These are phyloP conservation scores for Euphorbia tirucalli DNA, from an alignment of 345 rosid species.

Conservation along the genomic window DNA sequence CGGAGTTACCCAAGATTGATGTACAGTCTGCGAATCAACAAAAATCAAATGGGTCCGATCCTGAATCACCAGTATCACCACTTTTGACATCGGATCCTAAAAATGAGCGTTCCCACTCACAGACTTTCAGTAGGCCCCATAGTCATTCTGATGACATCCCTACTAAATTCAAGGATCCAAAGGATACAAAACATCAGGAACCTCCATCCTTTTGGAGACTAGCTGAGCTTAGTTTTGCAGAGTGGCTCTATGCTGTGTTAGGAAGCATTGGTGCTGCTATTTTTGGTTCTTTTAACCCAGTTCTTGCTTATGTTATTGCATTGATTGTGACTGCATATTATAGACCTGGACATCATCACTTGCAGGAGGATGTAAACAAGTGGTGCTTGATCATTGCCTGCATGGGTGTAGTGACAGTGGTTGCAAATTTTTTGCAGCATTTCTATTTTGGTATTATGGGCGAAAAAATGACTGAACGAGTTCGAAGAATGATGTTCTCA, in stretches of 20 bases:
- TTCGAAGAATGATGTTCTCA: slow-evolving; percentile 99
- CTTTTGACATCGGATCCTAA: slow-evolving; percentile 91
- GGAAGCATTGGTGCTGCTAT: slow-evolving; percentile 99
- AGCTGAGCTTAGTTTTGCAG: slow-evolving; percentile 92
- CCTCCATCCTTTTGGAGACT: slow-evolving; percentile 89
- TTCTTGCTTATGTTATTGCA: slow-evolving; percentile 90
- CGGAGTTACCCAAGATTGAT: slow-evolving; percentile 91
- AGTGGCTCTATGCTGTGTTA: slow-evolving; percentile 96
- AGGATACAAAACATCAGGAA: slow-evolving; percentile 51
- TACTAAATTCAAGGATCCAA: slow-evolving; percentile 43
- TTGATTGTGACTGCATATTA: slow-evolving; percentile 82
- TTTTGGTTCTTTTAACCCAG: slow-evolving; percentile 97
- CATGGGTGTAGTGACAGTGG: slow-evolving; percentile 97
- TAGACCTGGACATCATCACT: slow-evolving; percentile 39
- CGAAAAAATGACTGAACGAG: slow-evolving; percentile 98
- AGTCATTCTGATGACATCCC: slow-evolving; percentile 74
- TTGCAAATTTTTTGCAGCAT: slow-evolving; percentile 96
- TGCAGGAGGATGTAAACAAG: slow-evolving; percentile 73
- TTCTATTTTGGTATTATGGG: slow-evolving; percentile 99
- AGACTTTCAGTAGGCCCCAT: slow-evolving; percentile 90
- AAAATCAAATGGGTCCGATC: slow-evolving; percentile 80
- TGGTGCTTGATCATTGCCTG: slow-evolving; percentile 98
- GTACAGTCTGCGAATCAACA: slow-evolving; percentile 62
- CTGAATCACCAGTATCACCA: slow-evolving; percentile 98
- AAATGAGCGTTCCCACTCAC: slow-evolving; percentile 95